Conservation (phyloP, 1,284 basidiomycete genomes). For the Tilletia walkeri region DNA sequence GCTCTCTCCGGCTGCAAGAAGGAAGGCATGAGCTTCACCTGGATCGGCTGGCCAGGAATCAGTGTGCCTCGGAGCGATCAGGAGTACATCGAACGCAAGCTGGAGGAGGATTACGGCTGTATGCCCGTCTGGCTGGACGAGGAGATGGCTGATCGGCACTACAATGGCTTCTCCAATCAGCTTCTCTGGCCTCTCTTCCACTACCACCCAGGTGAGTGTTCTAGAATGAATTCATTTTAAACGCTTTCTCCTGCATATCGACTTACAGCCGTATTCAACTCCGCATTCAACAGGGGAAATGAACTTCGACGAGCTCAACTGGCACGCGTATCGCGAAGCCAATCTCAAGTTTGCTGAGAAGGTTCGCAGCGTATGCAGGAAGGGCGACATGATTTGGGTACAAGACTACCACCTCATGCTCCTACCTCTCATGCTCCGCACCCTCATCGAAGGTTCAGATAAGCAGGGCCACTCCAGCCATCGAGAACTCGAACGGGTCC, state of each 20-base stretch:
- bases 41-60: slow-evolving; percentile 56
- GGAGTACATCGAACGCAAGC: slow-evolving; percentile 60
- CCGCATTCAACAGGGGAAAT: slow-evolving; percentile 64
- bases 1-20: slow-evolving; percentile 53
- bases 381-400: slow-evolving; percentile 88
- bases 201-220: slow-evolving; percentile 67
- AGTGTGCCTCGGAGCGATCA: slow-evolving; percentile 39
- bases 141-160: slow-evolving; percentile 92
- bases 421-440: slow-evolving; percentile 86
- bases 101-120: slow-evolving; percentile 92
- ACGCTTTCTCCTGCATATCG: too few relatives aligned
- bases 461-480: slow-evolving; percentile 58
- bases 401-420: slow-evolving; percentile 72
- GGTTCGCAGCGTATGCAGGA: slow-evolving; percentile 75
- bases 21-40: slow-evolving; percentile 50
- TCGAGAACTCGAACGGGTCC: slow-evolving; percentile 46
- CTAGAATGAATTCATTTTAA: neutral
- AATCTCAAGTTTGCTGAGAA: slow-evolving; percentile 91
- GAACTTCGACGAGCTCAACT: slow-evolving; percentile 76
- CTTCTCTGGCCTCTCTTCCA: slow-evolving; percentile 99
- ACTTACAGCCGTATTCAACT: neutral
- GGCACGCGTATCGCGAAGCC: slow-evolving; percentile 95
- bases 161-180: slow-evolving; percentile 97
- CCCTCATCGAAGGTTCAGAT: slow-evolving; percentile 67
- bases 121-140: slow-evolving; percentile 96